Percentiles rank a stretch among this genome's conserved stretches.
Conservation (phyloP, 164 flowering plant species). For the Nymphaea thermarum region DNA sequence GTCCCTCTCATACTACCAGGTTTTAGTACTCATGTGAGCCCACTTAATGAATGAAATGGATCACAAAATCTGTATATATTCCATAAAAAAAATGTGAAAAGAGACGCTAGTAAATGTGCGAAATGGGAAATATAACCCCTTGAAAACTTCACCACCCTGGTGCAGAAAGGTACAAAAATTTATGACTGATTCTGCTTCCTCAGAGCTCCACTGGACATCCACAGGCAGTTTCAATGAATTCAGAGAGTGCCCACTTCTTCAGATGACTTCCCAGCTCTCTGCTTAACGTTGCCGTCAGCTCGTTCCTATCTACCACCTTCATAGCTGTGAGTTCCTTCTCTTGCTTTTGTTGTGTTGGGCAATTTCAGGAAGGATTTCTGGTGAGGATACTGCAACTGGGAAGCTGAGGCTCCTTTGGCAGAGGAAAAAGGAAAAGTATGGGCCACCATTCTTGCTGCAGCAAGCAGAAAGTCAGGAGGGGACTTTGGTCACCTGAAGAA, state of each 20-base stretch:
- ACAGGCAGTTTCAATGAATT: neutral
- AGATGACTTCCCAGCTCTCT: neutral
- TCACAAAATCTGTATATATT: neutral
- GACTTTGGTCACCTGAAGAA: constrained; percentile 92
- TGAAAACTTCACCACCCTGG: neutral
- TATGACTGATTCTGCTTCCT: no score
- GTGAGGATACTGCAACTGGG: neutral
- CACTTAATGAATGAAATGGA: neutral
- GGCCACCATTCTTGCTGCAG: constrained; percentile 84
- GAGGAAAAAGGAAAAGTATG: constrained; percentile 18
- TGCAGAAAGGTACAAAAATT: no score
- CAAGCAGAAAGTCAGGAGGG: constrained; percentile 81
- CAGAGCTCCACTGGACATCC: no score
- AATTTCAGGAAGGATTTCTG: no score
- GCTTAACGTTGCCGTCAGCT: neutral
- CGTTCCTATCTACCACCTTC: neutral
- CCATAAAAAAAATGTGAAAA: no score
- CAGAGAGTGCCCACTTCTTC: neutral
- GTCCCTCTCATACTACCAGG: neutral
- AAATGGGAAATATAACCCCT: neutral
- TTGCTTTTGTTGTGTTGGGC: neutral
- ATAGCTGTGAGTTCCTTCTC: neutral
- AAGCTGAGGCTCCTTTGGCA: neutral
- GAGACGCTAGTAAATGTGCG: neutral
- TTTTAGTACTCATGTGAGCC: neutral